Conservation (phyloP, 106 monocot species). For the Agapanthus africanus region DNA sequence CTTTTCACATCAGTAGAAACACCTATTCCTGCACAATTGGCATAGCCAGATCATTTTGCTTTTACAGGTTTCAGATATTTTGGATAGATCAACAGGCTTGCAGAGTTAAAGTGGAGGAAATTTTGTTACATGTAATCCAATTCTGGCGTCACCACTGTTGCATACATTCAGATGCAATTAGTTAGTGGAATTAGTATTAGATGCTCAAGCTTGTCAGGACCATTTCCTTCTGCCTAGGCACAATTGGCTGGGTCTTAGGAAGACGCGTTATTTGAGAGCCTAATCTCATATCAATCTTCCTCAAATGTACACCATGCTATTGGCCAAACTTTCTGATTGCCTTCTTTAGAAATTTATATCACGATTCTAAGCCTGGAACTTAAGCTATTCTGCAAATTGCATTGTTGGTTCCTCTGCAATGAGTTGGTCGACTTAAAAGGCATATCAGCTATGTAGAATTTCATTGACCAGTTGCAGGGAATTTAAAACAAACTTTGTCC, state of each 20-base stretch:
- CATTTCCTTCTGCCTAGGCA: background rate
- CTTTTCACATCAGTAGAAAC: background rate
- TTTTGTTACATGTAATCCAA: background rate
- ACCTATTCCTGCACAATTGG: background rate
- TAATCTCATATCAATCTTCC: background rate
- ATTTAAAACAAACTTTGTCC: background rate
- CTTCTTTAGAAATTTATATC: background rate
- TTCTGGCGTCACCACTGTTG: background rate
- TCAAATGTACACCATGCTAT: background rate
- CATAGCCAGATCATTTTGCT: background rate
- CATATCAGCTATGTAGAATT: background rate
- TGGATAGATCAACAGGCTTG: background rate
- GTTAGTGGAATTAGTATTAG: no score
- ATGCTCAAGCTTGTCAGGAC: background rate
- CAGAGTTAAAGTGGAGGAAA: background rate
- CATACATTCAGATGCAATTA: background rate
- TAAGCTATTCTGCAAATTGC: background rate
- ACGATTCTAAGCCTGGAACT: background rate
- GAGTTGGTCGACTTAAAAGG: background rate
- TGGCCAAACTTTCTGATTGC: background rate
- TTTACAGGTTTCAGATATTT: background rate
- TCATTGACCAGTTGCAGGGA: background rate
- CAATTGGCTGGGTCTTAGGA: background rate
- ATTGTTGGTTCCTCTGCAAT: background rate
- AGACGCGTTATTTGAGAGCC: background rate